Evolutionary conservation across 2,329 filamentous ascomycete genomes (phyloP).

Genomic region (Harringtonia aguacate): DNA sequence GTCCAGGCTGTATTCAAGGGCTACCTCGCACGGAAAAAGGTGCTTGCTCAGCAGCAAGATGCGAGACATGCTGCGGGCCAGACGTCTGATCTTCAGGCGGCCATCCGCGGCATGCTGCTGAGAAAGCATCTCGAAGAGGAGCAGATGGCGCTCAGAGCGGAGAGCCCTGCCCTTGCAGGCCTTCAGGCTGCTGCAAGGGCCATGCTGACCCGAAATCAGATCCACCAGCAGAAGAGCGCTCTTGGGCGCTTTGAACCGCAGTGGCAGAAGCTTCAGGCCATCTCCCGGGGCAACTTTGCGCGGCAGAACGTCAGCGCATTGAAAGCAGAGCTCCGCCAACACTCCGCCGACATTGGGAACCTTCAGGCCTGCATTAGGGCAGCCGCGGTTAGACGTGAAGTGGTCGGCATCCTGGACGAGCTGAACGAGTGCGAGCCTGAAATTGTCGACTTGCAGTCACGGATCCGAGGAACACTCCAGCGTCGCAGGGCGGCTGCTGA

Average conservation of each 20-base stretch:
- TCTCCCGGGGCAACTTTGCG: conserved; percentile 34
- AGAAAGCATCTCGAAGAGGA: conserved; percentile 46
- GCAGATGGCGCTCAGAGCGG: conserved; percentile 37
- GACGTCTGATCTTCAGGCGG: conserved; percentile 52
- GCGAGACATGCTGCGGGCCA: conserved; percentile 39
- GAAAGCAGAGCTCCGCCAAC: conserved; percentile 36
- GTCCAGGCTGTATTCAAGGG: conserved; percentile 53
- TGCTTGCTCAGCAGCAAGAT: conserved; percentile 44
- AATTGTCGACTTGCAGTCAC: conserved; percentile 44
- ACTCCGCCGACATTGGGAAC: conserved; percentile 29
- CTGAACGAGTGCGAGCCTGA: conserved; percentile 34
- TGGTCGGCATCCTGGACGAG: conserved; percentile 35
- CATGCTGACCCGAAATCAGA: conserved; percentile 44
- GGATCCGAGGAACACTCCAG: conserved; percentile 50
- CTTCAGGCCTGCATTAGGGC: conserved; percentile 45
- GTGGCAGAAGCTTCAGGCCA: conserved; percentile 40
- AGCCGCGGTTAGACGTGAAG: conserved; percentile 39
- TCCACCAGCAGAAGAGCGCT: conserved; percentile 37
- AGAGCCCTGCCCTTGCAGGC: conserved; percentile 37
- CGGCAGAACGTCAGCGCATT: conserved; percentile 32
- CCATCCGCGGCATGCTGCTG: conserved; percentile 55
- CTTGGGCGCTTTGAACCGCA: conserved; percentile 37
- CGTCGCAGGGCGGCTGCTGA: conserved; percentile 38
- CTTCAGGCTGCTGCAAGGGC: conserved; percentile 60
- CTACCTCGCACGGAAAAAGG: conserved; percentile 43